Evolutionary conservation across 2,329 filamentous ascomycete genomes (phyloP).

Genomic region (Colletotrichum incanum): DNA sequence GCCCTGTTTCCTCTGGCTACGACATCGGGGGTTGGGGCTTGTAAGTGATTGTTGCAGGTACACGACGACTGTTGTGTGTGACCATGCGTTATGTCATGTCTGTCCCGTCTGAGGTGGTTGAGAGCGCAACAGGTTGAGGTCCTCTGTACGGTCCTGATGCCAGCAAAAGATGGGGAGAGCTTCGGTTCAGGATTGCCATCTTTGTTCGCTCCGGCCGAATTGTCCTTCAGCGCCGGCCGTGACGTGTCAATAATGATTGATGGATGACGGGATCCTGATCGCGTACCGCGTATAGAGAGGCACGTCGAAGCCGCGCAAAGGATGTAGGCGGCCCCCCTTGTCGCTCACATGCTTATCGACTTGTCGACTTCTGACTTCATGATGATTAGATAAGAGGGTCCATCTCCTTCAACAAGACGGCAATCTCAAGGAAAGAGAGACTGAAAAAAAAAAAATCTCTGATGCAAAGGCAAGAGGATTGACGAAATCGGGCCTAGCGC

Average conservation of each 20-base stretch:
- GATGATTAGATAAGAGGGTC: constrained; percentile 32
- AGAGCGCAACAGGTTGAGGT: constrained; percentile 7
- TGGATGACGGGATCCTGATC: constrained; percentile 11
- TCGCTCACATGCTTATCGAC: constrained; percentile 18
- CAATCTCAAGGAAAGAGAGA: not conserved
- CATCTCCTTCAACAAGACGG: constrained; percentile 5
- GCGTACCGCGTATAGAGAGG: not conserved
- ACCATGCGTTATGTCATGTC: not conserved
- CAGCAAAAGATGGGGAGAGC: not conserved
- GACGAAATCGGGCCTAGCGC: constrained; percentile 32
- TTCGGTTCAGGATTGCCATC: not conserved
- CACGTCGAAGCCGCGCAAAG: not conserved
- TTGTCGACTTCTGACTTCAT: not conserved
- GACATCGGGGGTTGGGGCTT: constrained; percentile 10
- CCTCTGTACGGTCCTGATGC: not conserved
- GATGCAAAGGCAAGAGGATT: constrained; percentile 15
- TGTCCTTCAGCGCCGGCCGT: not conserved
- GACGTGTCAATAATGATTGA: constrained; percentile 9
- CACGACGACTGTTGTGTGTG: not conserved
- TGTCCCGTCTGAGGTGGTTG: not conserved
- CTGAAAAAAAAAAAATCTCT: constrained; percentile 26
- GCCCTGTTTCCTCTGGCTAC: constrained; percentile 3
- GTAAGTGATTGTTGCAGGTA: not conserved
- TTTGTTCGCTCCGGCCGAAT: constrained; percentile 17
- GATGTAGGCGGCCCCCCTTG: not conserved